These are phyloP conservation scores for Flaveria bidentis DNA, from an alignment of 129 eudicot genomes.

Conservation along the genomic window DNA sequence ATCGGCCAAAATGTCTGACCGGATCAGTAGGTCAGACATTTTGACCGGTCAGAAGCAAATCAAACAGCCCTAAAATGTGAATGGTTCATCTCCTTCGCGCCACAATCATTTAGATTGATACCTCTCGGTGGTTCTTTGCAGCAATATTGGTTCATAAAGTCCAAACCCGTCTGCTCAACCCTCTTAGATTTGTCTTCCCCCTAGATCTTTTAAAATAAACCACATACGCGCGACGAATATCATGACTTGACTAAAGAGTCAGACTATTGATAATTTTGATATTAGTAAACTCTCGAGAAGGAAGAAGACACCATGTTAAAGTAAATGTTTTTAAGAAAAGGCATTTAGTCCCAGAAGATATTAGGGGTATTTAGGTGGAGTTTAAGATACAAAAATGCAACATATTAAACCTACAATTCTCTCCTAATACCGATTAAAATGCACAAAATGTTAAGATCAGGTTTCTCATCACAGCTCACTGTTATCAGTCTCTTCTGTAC, in stretches of 20 bases:
- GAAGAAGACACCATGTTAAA: background rate
- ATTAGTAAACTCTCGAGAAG: background rate
- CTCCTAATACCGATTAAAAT: constrained; percentile 24
- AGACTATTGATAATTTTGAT: background rate
- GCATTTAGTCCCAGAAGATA: background rate
- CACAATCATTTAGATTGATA: too few relatives aligned
- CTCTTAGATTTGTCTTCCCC: too few relatives aligned
- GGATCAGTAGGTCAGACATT: too few relatives aligned
- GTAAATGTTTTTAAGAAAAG: background rate
- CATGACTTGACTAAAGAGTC: background rate
- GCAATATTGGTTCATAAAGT: too few relatives aligned
- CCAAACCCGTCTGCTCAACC: too few relatives aligned
- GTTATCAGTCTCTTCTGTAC: constrained; percentile 39
- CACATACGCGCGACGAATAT: background rate
- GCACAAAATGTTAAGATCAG: constrained; percentile 6
- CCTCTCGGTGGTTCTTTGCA: too few relatives aligned
- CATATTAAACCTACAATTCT: constrained; percentile 27
- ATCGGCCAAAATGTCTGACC: too few relatives aligned
- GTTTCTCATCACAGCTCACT: constrained; percentile 55
- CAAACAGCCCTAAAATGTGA: too few relatives aligned
- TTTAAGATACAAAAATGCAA: constrained; percentile 35
- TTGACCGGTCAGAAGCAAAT: too few relatives aligned
- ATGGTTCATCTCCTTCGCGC: too few relatives aligned
- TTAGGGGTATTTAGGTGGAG: background rate
- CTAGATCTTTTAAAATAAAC: background rate